Evolutionary conservation across 2,329 filamentous ascomycete species (phyloP).

Genomic region (Colletotrichum agaves): DNA sequence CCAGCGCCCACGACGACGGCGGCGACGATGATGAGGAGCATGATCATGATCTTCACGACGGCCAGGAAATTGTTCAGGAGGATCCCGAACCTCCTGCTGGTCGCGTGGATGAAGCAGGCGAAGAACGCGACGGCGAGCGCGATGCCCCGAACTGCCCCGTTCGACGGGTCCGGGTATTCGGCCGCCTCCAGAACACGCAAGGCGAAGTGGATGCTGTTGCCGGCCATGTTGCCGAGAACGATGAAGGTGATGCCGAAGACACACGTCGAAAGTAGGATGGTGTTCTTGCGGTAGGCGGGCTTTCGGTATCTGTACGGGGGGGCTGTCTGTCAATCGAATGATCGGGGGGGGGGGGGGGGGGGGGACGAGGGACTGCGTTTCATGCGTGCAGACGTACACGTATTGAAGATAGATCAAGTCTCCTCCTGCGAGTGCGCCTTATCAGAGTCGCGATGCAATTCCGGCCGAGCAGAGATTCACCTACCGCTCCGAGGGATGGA

Average conservation of each 20-base stretch:
- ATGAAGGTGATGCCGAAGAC: conserved; percentile 58
- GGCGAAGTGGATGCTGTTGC: conserved; percentile 60
- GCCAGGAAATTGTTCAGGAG: conserved; percentile 62
- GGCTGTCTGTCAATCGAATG: no score
- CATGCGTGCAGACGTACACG: conserved; percentile 46
- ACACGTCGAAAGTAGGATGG: conserved; percentile 53
- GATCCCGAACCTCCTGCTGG: conserved; percentile 60
- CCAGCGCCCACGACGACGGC: conserved; percentile 47
- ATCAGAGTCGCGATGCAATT: not conserved
- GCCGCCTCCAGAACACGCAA: conserved; percentile 52
- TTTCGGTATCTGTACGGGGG: conserved; percentile 25
- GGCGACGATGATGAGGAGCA: conserved; percentile 55
- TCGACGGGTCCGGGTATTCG: conserved; percentile 42
- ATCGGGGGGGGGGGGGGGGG: no score
- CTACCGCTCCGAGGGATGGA: conserved; percentile 57
- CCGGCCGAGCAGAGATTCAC: conserved; percentile 42
- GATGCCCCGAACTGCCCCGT: conserved; percentile 55
- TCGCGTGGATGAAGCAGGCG: conserved; percentile 61
- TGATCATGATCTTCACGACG: conserved; percentile 58
- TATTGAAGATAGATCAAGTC: conserved; percentile 52
- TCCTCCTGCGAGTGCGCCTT: not conserved
- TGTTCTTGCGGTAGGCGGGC: conserved; percentile 48
- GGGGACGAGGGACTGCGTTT: no score
- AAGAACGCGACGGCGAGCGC: conserved; percentile 56
- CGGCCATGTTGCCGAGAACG: conserved; percentile 58